Evolutionary conservation across 139 green algal genomes (phyloP).

Genomic region (Mesostigma viride): DNA sequence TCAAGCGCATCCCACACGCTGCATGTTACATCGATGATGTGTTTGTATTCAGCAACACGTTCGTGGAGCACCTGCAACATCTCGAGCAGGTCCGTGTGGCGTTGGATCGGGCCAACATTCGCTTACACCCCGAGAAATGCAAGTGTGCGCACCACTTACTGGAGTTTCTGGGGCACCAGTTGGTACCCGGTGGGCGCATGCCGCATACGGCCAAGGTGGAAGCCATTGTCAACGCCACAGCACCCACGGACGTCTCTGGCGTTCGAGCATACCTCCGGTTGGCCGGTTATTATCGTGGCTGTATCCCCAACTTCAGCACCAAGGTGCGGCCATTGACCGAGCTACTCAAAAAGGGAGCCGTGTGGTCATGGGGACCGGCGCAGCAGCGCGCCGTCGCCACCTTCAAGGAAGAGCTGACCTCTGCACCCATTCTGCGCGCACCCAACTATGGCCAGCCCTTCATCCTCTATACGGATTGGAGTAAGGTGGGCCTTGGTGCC

Average conservation of each 20-base stretch:
- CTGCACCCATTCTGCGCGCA: neutral
- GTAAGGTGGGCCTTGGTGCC: neutral
- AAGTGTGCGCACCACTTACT: neutral
- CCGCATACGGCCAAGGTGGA: conserved; percentile 1
- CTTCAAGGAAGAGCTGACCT: conserved; percentile 6
- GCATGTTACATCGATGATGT: conserved; percentile 9
- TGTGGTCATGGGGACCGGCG: conserved; percentile 15
- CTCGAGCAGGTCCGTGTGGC: neutral
- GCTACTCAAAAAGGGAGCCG: conserved; percentile 19
- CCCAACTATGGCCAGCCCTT: conserved; percentile 4
- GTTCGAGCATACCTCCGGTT: conserved; percentile 28
- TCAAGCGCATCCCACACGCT: neutral
- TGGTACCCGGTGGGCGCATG: neutral
- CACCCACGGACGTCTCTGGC: neutral
- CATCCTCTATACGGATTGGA: conserved; percentile 9
- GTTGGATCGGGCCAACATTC: neutral
- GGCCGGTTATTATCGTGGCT: conserved; percentile 39
- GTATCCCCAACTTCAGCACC: conserved; percentile 23
- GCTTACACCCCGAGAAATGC: neutral
- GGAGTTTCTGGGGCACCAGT: neutral
- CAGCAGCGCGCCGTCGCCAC: neutral
- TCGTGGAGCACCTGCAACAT: conserved; percentile 1
- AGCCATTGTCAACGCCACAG: neutral
- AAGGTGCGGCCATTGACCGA: conserved; percentile 24
- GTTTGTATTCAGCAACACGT: neutral